Conservation (phyloP, 2,329 filamentous ascomycete species). For the Xylariales sp. region DNA sequence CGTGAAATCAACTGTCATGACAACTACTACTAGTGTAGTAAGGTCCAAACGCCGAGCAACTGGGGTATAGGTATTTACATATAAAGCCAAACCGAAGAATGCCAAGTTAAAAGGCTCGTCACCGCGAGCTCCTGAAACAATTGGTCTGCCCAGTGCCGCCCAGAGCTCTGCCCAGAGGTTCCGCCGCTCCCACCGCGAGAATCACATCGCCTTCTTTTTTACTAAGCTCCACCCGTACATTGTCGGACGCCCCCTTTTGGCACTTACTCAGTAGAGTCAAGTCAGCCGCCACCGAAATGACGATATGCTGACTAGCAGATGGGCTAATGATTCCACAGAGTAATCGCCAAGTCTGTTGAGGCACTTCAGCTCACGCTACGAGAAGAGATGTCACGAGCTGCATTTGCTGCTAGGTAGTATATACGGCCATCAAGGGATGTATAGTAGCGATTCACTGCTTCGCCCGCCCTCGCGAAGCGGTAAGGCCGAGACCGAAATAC, state of each 20-base stretch:
- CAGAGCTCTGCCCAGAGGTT: too few species aligned
- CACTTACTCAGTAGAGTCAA: constrained; percentile 16
- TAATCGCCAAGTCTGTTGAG: constrained; percentile 34
- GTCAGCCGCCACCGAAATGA: constrained; percentile 25
- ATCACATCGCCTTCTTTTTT: constrained; percentile 6
- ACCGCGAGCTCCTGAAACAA: constrained; percentile 1
- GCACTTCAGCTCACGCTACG: constrained; percentile 10
- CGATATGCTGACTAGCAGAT: constrained; percentile 27
- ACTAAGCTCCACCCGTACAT: constrained; percentile 20
- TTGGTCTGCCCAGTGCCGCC: neutral
- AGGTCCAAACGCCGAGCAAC: constrained; percentile 13
- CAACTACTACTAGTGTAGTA: too few species aligned
- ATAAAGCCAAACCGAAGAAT: constrained; percentile 4
- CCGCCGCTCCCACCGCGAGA: constrained; percentile 9
- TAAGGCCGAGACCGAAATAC: neutral
- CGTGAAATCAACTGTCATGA: constrained; percentile 1
- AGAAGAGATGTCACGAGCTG: constrained; percentile 7
- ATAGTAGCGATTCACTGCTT: neutral
- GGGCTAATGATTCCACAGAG: constrained; percentile 20
- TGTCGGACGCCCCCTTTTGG: constrained; percentile 4
- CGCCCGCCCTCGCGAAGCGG: neutral
- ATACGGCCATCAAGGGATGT: neutral
- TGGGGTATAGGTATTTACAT: constrained; percentile 20
- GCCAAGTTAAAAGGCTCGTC: constrained; percentile 24
- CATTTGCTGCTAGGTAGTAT: neutral